Conservation (phyloP, 495 filamentous ascomycete genomes). For the Xylaria telfairii region DNA sequence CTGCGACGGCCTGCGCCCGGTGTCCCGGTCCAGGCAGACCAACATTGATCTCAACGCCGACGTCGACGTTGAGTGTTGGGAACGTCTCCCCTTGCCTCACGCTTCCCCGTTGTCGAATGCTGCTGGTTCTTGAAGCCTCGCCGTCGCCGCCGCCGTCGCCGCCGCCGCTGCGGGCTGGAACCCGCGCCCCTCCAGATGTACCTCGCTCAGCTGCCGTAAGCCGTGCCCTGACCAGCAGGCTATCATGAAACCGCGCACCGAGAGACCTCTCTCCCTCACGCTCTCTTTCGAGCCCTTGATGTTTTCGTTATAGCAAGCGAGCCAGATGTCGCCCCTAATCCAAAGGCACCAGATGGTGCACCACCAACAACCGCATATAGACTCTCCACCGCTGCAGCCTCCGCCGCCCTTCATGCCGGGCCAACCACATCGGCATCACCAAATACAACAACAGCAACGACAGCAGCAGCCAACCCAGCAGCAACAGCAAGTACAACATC, state of each 20-base stretch:
- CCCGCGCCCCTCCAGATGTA: slow-evolving; percentile 35
- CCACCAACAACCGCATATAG: slow-evolving; percentile 40
- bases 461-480: not conserved
- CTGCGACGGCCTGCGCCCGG: slow-evolving; percentile 11
- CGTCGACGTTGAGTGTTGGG: not conserved
- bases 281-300: slow-evolving; percentile 30
- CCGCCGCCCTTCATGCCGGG: slow-evolving; percentile 35
- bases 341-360: slow-evolving; percentile 59
- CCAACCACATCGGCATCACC: slow-evolving; percentile 25
- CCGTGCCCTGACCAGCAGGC: slow-evolving; percentile 46
- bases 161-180: slow-evolving; percentile 22
- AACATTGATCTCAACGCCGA: slow-evolving; percentile 7
- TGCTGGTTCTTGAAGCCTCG: slow-evolving; percentile 12
- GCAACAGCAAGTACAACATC: not conserved
- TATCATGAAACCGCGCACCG: slow-evolving; percentile 44
- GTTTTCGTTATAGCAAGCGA: slow-evolving; percentile 24
- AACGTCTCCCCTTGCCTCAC: not conserved
- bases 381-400: slow-evolving; percentile 41
- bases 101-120: slow-evolving; percentile 3
- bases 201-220: slow-evolving; percentile 37
- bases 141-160: not conserved
- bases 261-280: slow-evolving; percentile 28
- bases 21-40: not conserved
- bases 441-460: not conserved
- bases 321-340: slow-evolving; percentile 52